Conservation (phyloP, 768 basidiomycete genomes). For the Amanita brunnescens region DNA sequence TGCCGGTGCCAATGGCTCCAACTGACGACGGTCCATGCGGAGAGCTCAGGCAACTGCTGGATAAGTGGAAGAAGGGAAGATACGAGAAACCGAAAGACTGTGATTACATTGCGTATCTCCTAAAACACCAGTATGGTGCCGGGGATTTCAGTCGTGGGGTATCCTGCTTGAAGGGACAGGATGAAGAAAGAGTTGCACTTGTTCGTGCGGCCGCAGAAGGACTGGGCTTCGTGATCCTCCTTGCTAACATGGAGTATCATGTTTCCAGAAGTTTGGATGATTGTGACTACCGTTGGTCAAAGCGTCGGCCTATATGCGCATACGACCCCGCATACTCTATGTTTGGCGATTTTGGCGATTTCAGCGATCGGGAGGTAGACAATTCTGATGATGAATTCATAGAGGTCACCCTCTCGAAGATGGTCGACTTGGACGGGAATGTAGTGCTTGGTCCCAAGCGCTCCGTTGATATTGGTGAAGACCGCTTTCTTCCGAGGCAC, state of each 20-base stretch:
- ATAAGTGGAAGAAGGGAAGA: background rate
- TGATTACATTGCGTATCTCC: constrained; percentile 15
- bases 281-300: too few relatives aligned
- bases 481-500: background rate
- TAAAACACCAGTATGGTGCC: constrained; percentile 20
- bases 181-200: constrained; percentile 24
- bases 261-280: constrained; percentile 10
- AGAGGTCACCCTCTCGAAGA: constrained; percentile 10
- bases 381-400: too few relatives aligned
- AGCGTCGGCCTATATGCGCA: too few relatives aligned
- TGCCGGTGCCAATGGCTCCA: background rate
- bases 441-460: background rate
- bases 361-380: too few relatives aligned
- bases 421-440: constrained; percentile 2
- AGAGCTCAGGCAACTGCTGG: background rate
- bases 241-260: constrained; percentile 26
- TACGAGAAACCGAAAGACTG: background rate
- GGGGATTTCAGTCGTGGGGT: constrained; percentile 16
- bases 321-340: too few relatives aligned
- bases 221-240: constrained; percentile 25
- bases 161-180: constrained; percentile 28
- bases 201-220: constrained; percentile 25
- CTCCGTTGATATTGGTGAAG: background rate
- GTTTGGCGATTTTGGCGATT: too few relatives aligned
- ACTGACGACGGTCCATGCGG: background rate